phyloP scores from a whole-genome alignment of 2,329 filamentous ascomycete genomes.

The Triangularia verruculosa region DNA sequence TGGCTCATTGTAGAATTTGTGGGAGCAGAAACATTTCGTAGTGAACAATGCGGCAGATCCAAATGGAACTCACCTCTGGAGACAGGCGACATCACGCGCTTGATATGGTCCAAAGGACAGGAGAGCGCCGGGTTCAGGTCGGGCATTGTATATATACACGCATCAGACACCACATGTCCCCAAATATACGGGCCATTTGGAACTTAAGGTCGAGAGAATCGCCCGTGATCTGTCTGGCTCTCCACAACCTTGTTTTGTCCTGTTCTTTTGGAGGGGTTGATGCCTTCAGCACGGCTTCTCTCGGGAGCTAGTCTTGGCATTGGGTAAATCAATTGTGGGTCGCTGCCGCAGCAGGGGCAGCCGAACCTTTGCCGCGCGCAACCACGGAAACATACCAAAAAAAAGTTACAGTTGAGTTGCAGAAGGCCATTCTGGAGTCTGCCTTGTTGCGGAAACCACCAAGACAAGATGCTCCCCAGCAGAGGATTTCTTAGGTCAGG shows the following conservation, averaged over 20 bases:
- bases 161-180: neutral
- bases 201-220: neutral
- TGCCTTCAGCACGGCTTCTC: neutral
- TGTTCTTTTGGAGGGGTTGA: neutral
- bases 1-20: too few relatives aligned
- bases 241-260: neutral
- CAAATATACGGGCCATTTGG: neutral
- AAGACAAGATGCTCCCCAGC: constrained; percentile 50
- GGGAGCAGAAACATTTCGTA: too few relatives aligned
- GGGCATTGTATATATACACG: neutral
- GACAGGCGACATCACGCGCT: neutral
- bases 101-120: neutral
- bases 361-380: neutral
- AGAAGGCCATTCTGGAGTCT: constrained; percentile 1
- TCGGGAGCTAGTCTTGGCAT: neutral
- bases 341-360: neutral
- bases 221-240: neutral
- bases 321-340: neutral
- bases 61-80: neutral
- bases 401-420: constrained; percentile 16
- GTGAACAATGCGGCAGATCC: neutral
- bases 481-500: constrained; percentile 49
- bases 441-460: neutral
- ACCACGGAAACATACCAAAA: neutral
- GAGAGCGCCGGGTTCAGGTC: neutral